These are phyloP conservation scores for Chlorella sp. DNA, from an alignment of 139 green algal species.

Conservation along the genomic window DNA sequence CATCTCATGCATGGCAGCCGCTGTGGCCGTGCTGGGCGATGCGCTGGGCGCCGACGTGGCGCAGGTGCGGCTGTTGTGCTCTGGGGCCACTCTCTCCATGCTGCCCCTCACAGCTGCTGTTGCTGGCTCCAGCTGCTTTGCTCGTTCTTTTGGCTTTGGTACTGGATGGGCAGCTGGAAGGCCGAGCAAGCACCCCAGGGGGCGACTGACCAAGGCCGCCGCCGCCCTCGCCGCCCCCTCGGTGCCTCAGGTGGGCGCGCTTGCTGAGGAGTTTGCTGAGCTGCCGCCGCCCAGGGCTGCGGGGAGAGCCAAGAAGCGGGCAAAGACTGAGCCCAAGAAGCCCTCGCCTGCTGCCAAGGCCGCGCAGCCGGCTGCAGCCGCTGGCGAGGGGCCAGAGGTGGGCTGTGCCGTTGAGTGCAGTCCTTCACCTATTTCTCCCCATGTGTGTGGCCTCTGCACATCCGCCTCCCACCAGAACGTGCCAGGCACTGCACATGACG, in stretches of 20 bases:
- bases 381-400: conserved; percentile 8
- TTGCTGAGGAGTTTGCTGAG: conserved; percentile 49
- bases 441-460: too few species aligned
- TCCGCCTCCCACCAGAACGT: background rate
- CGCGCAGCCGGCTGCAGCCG: background rate
- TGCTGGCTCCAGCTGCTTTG: too few species aligned
- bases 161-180: background rate
- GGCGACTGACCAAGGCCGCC: background rate
- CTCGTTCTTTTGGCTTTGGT: background rate
- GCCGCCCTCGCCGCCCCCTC: background rate
- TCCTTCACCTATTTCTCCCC: too few species aligned
- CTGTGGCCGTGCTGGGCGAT: conserved; percentile 76
- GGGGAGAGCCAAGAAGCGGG: conserved; percentile 17
- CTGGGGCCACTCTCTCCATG: too few species aligned
- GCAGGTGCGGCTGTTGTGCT: conserved; percentile 21
- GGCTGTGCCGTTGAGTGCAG: background rate
- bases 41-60: conserved; percentile 61
- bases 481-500: background rate
- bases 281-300: conserved; percentile 29
- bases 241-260: conserved; percentile 27
- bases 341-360: background rate
- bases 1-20: conserved; percentile 72
- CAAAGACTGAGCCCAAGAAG: background rate
- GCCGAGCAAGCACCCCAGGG: background rate
- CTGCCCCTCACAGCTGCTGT: background rate